phyloP scores from a whole-genome alignment of 495 filamentous ascomycete species.

The Hypoxylon subgilvum region DNA sequence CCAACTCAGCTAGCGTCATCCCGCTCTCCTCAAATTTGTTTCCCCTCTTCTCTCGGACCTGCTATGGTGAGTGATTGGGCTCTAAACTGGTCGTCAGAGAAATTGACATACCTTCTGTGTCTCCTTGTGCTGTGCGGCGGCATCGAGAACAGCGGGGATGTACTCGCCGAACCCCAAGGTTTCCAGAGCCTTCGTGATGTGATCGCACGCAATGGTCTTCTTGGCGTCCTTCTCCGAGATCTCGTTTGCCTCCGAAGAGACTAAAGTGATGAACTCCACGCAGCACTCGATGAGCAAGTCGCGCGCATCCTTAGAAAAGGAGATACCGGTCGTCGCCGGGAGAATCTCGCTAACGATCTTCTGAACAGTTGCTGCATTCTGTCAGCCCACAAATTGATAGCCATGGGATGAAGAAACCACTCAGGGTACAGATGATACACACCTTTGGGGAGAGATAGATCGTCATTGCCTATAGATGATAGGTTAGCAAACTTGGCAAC shows the following conservation, averaged over 20 bases:
- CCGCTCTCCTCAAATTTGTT: constrained; percentile 96
- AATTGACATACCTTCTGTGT: constrained; percentile 76
- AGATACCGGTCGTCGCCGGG: constrained; percentile 63
- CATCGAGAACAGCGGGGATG: constrained; percentile 80
- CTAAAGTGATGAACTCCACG: constrained; percentile 97
- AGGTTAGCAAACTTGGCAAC: constrained; percentile 37
- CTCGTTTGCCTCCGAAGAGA: constrained; percentile 96
- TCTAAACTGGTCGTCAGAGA: background rate
- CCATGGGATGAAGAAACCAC: background rate
- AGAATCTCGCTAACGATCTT: constrained; percentile 98
- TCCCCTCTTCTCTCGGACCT: constrained; percentile 95
- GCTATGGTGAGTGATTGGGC: constrained; percentile 15
- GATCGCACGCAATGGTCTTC: constrained; percentile 97
- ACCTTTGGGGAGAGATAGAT: constrained; percentile 95
- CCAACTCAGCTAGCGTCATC: constrained; percentile 83
- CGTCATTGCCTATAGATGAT: constrained; percentile 71
- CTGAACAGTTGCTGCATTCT: constrained; percentile 80
- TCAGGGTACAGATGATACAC: too few species aligned
- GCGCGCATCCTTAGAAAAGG: constrained; percentile 92
- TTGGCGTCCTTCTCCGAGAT: constrained; percentile 98
- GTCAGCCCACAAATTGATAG: constrained; percentile 4
- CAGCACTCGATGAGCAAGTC: constrained; percentile 98
- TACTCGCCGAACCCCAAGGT: constrained; percentile 93
- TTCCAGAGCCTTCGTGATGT: constrained; percentile 89
- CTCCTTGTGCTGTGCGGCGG: constrained; percentile 90